Conservation (phyloP, 441 rosid species). For the Eutrema salsugineum region DNA sequence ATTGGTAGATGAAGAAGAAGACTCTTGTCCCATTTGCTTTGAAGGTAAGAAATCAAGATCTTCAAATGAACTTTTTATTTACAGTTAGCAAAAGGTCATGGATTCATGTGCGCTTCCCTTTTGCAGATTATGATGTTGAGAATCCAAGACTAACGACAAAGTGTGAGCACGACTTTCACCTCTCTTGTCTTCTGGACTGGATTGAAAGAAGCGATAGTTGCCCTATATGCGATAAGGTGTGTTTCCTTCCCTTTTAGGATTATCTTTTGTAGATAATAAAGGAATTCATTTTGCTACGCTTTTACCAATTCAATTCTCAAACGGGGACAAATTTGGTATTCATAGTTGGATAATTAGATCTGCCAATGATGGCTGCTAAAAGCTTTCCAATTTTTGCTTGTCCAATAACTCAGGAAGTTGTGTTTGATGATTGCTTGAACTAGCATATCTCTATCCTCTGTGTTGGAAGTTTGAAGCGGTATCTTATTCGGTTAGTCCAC, state of each 20-base stretch:
- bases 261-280: not conserved
- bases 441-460: conserved; percentile 4
- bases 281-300: not conserved
- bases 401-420: conserved; percentile 15
- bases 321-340: not conserved
- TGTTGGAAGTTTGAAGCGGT: conserved; percentile 7
- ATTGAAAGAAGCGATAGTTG: conserved; percentile 86
- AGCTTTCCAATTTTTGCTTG: not conserved
- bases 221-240: conserved; percentile 84
- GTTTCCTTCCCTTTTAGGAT: not conserved
- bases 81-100: not conserved
- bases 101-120: not conserved
- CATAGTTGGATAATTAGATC: not conserved
- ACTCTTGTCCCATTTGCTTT: conserved; percentile 63
- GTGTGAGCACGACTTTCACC: conserved; percentile 91
- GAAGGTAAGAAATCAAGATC: conserved; percentile 37
- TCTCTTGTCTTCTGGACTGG: conserved; percentile 92
- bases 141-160: conserved; percentile 82
- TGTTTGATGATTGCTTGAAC: conserved; percentile 19
- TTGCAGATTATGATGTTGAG: conserved; percentile 76
- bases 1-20: conserved; percentile 56
- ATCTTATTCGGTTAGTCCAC: conserved; percentile 5
- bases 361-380: not conserved
- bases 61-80: not conserved
- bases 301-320: not conserved